These are phyloP conservation scores for Sordaria brevicollis DNA, from an alignment of 495 filamentous ascomycete genomes.

Conservation along the genomic window DNA sequence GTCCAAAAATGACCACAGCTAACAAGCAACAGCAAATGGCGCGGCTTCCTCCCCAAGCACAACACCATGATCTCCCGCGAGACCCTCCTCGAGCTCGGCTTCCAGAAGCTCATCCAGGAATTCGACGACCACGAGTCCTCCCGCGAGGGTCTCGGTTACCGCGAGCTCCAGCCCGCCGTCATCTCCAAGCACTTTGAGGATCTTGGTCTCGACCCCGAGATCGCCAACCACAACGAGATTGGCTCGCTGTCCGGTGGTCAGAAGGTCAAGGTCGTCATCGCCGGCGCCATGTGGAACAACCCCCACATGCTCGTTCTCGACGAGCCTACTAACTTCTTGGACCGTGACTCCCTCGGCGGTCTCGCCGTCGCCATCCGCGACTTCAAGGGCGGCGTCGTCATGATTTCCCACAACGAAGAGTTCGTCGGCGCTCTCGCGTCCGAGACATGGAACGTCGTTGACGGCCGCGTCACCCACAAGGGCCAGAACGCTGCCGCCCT, in stretches of 20 bases:
- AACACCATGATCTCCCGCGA: conserved; percentile 91
- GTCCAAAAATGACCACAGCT: neutral
- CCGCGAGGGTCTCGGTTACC: conserved; percentile 92
- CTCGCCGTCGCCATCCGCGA: conserved; percentile 93
- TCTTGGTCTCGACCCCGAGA: conserved; percentile 89
- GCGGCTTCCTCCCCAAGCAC: conserved; percentile 74
- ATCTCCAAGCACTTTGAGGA: conserved; percentile 99
- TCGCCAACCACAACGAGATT: conserved; percentile 97
- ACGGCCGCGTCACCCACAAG: conserved; percentile 76
- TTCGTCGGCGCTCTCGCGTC: conserved; percentile 91
- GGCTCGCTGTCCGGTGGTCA: conserved; percentile 96
- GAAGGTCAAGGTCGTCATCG: conserved; percentile 98
- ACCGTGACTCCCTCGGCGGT: conserved; percentile 92
- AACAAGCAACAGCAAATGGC: conserved; percentile 60
- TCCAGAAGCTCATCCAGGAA: conserved; percentile 88
- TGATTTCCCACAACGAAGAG: conserved; percentile 99
- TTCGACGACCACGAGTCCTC: conserved; percentile 98
- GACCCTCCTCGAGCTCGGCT: conserved; percentile 75
- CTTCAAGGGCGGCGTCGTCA: conserved; percentile 94
- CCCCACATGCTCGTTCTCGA: conserved; percentile 94
- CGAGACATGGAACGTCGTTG: conserved; percentile 89
- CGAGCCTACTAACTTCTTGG: conserved; percentile 98
- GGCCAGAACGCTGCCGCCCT: conserved; percentile 59
- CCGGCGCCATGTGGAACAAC: conserved; percentile 99
- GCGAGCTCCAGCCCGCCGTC: conserved; percentile 78